A percentile compares a stretch with the other conserved stretches of the same genome.
These are phyloP conservation scores for Aspergillus homomorphus DNA, from an alignment of 495 filamentous ascomycete genomes.

Conservation along the genomic window DNA sequence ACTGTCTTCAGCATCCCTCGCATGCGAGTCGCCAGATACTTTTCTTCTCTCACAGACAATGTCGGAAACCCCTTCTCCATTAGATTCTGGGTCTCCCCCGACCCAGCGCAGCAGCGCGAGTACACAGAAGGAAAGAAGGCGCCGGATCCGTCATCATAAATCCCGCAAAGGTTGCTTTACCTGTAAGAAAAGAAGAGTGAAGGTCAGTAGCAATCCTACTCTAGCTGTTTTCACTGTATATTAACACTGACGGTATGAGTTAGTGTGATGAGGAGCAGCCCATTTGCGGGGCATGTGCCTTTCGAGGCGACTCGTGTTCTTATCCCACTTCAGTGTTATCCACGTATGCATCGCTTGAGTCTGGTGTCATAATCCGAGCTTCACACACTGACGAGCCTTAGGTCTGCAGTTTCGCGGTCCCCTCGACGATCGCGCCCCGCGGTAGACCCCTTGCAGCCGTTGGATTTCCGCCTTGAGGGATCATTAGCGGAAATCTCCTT, in stretches of 20 bases:
- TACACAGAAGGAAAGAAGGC: not conserved
- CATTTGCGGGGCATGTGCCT: slow-evolving; percentile 5
- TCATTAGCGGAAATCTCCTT: not conserved
- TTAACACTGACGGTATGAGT: not conserved
- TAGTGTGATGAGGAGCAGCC: slow-evolving; percentile 10
- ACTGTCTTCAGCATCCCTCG: not conserved
- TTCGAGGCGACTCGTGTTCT: not conserved
- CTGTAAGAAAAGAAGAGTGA: slow-evolving; percentile 7
- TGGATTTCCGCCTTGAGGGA: not conserved
- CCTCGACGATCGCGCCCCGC: not conserved
- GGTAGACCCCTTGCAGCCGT: not conserved
- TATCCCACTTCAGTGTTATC: not conserved
- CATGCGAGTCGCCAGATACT: not conserved
- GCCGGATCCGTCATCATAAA: slow-evolving; percentile 1
- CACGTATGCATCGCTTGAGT: not conserved
- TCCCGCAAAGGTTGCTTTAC: slow-evolving; percentile 10
- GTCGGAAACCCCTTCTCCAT: not conserved
- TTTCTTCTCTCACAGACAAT: not conserved
- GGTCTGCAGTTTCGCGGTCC: not conserved
- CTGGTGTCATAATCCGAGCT: not conserved
- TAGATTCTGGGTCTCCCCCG: not conserved
- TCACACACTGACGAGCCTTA: not conserved
- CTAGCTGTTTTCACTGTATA: not conserved
- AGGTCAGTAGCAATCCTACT: not conserved
- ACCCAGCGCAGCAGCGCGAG: not conserved